A percentile compares a stretch with the other conserved stretches of the same genome.
These are phyloP conservation scores for Dothideomycetidae sp. DNA, from an alignment of 2,329 filamentous ascomycete genomes.

Conservation along the genomic window DNA sequence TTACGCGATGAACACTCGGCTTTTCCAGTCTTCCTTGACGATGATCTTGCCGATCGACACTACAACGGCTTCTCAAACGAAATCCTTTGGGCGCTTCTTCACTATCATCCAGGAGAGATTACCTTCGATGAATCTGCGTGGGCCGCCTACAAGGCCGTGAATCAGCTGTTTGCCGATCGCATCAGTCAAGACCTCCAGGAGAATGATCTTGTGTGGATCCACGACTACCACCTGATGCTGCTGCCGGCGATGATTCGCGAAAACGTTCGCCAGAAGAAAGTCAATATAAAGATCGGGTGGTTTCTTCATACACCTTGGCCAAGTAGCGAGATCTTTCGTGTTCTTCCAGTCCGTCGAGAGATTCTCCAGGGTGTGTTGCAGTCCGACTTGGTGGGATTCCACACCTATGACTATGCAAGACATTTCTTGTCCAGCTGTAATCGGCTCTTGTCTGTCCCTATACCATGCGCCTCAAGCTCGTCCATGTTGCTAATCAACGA, in stretches of 20 bases:
- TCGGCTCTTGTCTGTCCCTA: constrained; percentile 57
- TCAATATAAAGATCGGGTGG: constrained; percentile 91
- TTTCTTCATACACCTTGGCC: constrained; percentile 97
- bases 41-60: constrained; percentile 84
- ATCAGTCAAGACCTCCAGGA: constrained; percentile 80
- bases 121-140: constrained; percentile 93
- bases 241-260: constrained; percentile 89
- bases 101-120: constrained; percentile 97
- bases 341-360: constrained; percentile 80
- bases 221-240: constrained; percentile 97
- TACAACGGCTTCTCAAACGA: constrained; percentile 99
- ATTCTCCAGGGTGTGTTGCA: constrained; percentile 77
- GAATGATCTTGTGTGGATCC: constrained; percentile 92
- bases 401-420: constrained; percentile 97
- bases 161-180: constrained; percentile 77
- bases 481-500: constrained; percentile 30
- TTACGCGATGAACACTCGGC: constrained; percentile 80
- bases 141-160: constrained; percentile 86
- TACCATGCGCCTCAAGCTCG: constrained; percentile 8
- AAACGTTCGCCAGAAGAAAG: constrained; percentile 52
- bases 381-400: constrained; percentile 92
- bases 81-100: constrained; percentile 96
- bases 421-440: constrained; percentile 95
- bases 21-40: constrained; percentile 82
- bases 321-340: constrained; percentile 91